Evolutionary conservation across 805 yeast species (phyloP), one percentile per base, ranked within the genome.

Genomic region (Candida nonsorbophila): DNA sequence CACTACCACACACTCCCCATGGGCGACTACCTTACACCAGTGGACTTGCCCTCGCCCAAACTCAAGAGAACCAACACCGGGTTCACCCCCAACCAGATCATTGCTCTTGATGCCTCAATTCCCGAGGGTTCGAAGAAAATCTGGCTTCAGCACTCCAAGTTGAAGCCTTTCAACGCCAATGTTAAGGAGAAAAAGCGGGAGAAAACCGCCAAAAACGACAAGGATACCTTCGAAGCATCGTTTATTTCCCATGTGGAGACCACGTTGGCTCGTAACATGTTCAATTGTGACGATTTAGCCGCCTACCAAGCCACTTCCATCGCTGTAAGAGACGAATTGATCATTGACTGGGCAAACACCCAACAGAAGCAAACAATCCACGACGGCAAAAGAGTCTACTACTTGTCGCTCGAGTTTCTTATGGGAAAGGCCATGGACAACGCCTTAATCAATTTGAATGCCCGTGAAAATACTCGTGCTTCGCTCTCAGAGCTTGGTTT

Each of bases 401-500:
- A 87, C 53, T 56, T 87, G 37, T 84, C 94, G 3, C 67, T 87
- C 43, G 97, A 87, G 60, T 87, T 85, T 53, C 64, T 87, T 40
- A 85, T 87, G 95, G 97, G 97, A 25, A 74, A 95, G 48, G 95
- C 96, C 26, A 69, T 87, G 69, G 97, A 88, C 58, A 88, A 88
- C 53, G 95, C 97, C 18, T 62, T 88, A 62, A 82, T 87, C 57
- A 87, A 88, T 55, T 69, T 82, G 45, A 74, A 79, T 20, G 68
- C 77, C 29, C 79, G 86, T 54, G 77, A 69, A 21, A 58, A 73
- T 29, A 74, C 86, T 25, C 44, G 52, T 10, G 34, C 36, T 19
- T 51, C 65, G 9, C 51, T 64, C 45, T 68, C 67, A 30, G 86
- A 84, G 31, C 70, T 88, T 44, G 97, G 97, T 7, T 87, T 87